These are phyloP conservation scores for Candolleomyces eurysporus DNA, from an alignment of 768 basidiomycete genomes.

Conservation along the genomic window DNA sequence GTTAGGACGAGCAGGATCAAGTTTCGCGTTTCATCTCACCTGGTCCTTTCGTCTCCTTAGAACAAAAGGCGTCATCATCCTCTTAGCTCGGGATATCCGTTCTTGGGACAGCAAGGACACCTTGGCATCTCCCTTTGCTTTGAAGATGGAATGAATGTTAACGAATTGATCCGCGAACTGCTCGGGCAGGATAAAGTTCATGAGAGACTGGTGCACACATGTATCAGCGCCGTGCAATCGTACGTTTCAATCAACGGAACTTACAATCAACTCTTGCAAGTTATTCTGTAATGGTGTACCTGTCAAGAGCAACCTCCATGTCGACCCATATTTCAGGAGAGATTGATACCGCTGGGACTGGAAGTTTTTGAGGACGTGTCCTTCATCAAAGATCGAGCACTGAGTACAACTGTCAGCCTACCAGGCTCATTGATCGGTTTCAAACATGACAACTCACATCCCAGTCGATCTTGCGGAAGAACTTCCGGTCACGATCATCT, in stretches of 20 bases:
- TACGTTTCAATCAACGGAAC: constrained; percentile 23
- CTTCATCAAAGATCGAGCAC: constrained; percentile 96
- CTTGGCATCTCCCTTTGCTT: constrained; percentile 90
- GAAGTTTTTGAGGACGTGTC: constrained; percentile 96
- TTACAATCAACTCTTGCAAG: constrained; percentile 83
- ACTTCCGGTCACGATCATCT: constrained; percentile 86
- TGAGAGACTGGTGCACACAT: constrained; percentile 67
- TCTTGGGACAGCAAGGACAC: constrained; percentile 87
- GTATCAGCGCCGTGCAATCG: constrained; percentile 1
- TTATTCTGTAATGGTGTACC: constrained; percentile 96
- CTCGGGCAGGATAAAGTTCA: constrained; percentile 96
- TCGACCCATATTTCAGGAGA: constrained; percentile 78
- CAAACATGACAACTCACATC: constrained; percentile 57
- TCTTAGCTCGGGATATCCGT: constrained; percentile 92
- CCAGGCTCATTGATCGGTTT: not conserved
- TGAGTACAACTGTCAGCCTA: constrained; percentile 27
- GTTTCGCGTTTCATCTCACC: constrained; percentile 33
- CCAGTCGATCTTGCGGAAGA: constrained; percentile 89
- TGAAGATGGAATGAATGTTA: constrained; percentile 91
- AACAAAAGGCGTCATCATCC: constrained; percentile 99
- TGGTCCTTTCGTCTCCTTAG: constrained; percentile 96
- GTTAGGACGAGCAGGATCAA: not conserved
- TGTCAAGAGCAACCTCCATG: constrained; percentile 90
- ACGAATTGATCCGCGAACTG: constrained; percentile 79
- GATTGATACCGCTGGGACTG: constrained; percentile 95